A percentile compares a stretch with the other conserved stretches of the same genome.
Evolutionary conservation across 352 stramenopile genomes (phyloP).

Genomic region (Globisporangium spinosum): DNA sequence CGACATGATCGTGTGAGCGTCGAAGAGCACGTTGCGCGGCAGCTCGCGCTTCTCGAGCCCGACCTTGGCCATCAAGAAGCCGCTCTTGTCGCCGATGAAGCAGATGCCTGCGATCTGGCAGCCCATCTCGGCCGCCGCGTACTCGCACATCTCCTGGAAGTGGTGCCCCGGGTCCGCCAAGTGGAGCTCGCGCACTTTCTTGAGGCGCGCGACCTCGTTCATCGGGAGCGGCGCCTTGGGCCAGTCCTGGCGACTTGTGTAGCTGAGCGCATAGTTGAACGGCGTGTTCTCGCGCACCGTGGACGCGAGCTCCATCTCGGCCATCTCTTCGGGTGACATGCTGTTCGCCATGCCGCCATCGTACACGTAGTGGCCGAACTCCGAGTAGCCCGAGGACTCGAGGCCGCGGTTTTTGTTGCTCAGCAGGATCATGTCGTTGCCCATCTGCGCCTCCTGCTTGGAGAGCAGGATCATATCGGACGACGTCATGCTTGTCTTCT

Average conservation of each 20-base stretch:
- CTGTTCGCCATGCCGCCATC: slow-evolving; percentile 24
- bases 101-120: slow-evolving; percentile 81
- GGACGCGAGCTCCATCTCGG: slow-evolving; percentile 51
- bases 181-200: slow-evolving; percentile 72
- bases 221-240: slow-evolving; percentile 69
- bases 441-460: slow-evolving; percentile 13
- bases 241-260: slow-evolving; percentile 79
- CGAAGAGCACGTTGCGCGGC: slow-evolving; percentile 73
- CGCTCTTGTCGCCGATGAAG: slow-evolving; percentile 84
- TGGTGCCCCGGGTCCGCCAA: slow-evolving; percentile 71
- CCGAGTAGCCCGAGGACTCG: slow-evolving; percentile 33
- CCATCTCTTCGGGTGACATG: slow-evolving; percentile 52
- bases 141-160: slow-evolving; percentile 88
- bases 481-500: slow-evolving; percentile 21
- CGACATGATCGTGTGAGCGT: slow-evolving; percentile 81
- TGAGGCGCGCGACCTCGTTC: slow-evolving; percentile 58
- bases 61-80: slow-evolving; percentile 80
- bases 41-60: slow-evolving; percentile 76
- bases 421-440: slow-evolving; percentile 61
- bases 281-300: slow-evolving; percentile 71
- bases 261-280: slow-evolving; percentile 80
- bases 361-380: slow-evolving; percentile 39
- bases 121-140: slow-evolving; percentile 71
- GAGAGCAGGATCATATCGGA: slow-evolving; percentile 30
- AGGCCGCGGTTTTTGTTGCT: slow-evolving; percentile 13